Evolutionary conservation across 306 rosid species (phyloP), one percentile per base, ranked within the genome.

Genomic region (Cicer yamashitae): DNA sequence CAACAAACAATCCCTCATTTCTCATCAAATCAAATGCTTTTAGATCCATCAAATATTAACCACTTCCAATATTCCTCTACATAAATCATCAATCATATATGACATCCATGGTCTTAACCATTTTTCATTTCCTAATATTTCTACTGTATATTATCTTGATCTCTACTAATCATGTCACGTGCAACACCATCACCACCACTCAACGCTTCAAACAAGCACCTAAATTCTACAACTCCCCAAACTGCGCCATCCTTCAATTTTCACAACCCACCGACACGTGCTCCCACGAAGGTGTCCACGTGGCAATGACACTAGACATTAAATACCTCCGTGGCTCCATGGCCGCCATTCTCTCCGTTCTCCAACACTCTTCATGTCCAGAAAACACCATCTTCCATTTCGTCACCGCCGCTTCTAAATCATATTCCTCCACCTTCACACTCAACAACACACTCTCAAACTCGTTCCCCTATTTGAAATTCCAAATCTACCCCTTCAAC

Each of bases 311-410:
- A 15, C 91, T 94, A 8, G 99, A 94, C 81, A 83, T 81, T 2
- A 77, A 91, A 25, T 94, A 94, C 88, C 90, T 94, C 51, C 97
- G 99, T 0, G 99, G 99, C 18, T 92, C 97, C 81, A 86, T 92
- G 96, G 97, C 99, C 0, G 99, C 92, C 3, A 88, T 94, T 72
- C 91, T 90, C 70, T 94, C 99, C 61, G 92, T 90, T 40, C 97
- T 94, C 71, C 97, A 92, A 70, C 99, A 94, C 84, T 92, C 97
- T 5, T 90, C 96, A 6, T 94, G 99, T 75, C 99, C 99, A 0
- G 93, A 94, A 69, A 89, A 87, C 78, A 69, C 81, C 17, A 2
- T 87, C 64, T 94, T 94, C 89, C 97, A 94, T 53, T 94, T 94
- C 67, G 73, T 94, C 60, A 81, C 92, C 30, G 79, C 91, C n/a